These are phyloP conservation scores for Nitzschia sp. DNA, from an alignment of 108 stramenopile genomes.

Conservation along the genomic window DNA sequence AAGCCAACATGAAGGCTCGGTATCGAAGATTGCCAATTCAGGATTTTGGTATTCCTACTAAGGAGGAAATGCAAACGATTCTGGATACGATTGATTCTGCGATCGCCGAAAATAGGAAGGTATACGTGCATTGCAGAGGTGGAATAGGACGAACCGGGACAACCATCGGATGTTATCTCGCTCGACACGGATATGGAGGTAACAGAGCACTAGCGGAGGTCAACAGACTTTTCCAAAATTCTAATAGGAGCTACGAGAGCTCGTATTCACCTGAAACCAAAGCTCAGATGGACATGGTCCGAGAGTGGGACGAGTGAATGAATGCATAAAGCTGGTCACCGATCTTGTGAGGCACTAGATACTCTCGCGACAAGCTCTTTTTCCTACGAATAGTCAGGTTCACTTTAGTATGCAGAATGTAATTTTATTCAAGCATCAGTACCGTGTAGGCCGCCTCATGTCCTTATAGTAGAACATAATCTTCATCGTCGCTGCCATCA, in stretches of 20 bases:
- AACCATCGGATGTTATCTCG: constrained; percentile 23
- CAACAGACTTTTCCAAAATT: constrained; percentile 27
- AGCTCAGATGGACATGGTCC: constrained; percentile 2
- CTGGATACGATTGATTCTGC: constrained; percentile 14
- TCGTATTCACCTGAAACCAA: constrained; percentile 24
- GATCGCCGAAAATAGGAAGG: neutral
- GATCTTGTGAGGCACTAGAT: too few species aligned
- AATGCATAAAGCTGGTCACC: neutral
- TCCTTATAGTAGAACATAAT: constrained; percentile 58
- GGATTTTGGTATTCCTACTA: constrained; percentile 27
- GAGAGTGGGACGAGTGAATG: neutral
- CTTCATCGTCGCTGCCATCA: constrained; percentile 55
- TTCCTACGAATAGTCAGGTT: neutral
- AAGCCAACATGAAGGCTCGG: neutral
- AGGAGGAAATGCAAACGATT: constrained; percentile 12
- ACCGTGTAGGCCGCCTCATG: too few species aligned
- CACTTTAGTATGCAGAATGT: too few species aligned
- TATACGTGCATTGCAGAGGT: constrained; percentile 35
- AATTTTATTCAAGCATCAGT: too few species aligned
- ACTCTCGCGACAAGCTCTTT: neutral
- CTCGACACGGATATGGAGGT: constrained; percentile 7
- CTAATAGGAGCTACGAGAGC: constrained; percentile 14
- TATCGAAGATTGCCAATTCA: constrained; percentile 22
- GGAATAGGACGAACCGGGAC: constrained; percentile 36
- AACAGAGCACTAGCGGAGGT: constrained; percentile 5